These are phyloP conservation scores for Priceomyces melissophilus DNA, from an alignment of 805 yeast genomes.

Conservation along the genomic window DNA sequence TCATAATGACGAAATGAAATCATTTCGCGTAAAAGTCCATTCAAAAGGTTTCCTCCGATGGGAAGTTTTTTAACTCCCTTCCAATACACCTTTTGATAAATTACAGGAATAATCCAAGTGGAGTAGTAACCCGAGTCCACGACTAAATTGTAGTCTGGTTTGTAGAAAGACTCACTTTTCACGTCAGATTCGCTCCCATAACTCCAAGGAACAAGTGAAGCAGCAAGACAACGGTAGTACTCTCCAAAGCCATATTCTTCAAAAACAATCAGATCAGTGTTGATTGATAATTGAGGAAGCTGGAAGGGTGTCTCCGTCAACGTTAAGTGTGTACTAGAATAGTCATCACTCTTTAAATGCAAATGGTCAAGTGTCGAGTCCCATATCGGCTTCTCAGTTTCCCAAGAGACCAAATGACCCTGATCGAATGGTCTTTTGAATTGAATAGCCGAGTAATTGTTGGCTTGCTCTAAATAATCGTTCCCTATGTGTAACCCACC, in stretches of 20 bases:
- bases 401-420: conserved; percentile 92
- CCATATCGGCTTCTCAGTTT: conserved; percentile 84
- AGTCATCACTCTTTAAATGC: conserved; percentile 12
- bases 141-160: conserved; percentile 66
- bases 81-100: conserved; percentile 74
- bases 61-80: conserved; percentile 75
- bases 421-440: conserved; percentile 82
- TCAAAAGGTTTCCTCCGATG: conserved; percentile 81
- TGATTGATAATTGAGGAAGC: conserved; percentile 74
- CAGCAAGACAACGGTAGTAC: conserved; percentile 63
- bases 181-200: conserved; percentile 1
- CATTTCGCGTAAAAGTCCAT: conserved; percentile 79
- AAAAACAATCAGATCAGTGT: conserved; percentile 87
- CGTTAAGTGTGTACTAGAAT: conserved; percentile 47
- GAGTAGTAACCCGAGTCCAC: conserved; percentile 87
- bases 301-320: conserved; percentile 81
- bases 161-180: conserved; percentile 3
- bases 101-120: conserved; percentile 82
- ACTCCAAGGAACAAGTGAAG: conserved; percentile 38
- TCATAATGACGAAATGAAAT: conserved; percentile 90
- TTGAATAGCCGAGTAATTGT: conserved; percentile 69
- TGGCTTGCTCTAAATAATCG: conserved; percentile 59
- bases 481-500: conserved; percentile 67
- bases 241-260: conserved; percentile 86
- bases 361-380: conserved; percentile 59